Evolutionary conservation across 768 basidiomycete species (phyloP).

Genomic region (Hypholoma fasciculare): DNA sequence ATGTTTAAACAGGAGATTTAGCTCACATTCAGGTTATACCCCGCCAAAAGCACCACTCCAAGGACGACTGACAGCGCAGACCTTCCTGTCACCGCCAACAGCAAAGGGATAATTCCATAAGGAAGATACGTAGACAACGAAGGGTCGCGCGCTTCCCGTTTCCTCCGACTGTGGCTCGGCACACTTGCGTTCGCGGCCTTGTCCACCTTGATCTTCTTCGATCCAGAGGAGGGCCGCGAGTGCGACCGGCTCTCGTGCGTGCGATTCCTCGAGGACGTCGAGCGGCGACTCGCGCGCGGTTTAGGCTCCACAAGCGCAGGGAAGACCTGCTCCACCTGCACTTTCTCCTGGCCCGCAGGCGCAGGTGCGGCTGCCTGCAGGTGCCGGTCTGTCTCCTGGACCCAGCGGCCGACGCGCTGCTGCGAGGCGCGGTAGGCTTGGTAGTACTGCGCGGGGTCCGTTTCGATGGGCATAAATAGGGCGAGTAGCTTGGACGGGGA

Average conservation of each 20-base stretch:
- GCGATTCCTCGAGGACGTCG: constrained; percentile 10
- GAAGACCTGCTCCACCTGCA: neutral
- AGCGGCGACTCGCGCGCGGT: neutral
- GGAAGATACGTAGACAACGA: constrained; percentile 16
- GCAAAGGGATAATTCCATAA: constrained; percentile 22
- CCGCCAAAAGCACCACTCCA: constrained; percentile 18
- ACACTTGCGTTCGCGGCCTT: neutral
- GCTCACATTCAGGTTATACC: constrained; percentile 19
- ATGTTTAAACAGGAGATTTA: neutral
- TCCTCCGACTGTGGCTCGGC: neutral
- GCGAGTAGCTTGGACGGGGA: neutral
- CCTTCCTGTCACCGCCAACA: constrained; percentile 23
- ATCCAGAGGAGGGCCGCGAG: constrained; percentile 17
- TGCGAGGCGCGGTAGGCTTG: constrained; percentile 27
- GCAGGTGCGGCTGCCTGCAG: constrained; percentile 5
- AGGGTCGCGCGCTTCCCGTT: neutral
- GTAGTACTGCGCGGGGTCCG: constrained; percentile 24
- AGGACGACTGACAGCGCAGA: constrained; percentile 15
- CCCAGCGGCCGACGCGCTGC: constrained; percentile 28
- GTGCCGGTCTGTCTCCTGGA: constrained; percentile 21
- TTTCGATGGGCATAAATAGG: constrained; percentile 28
- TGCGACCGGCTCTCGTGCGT: constrained; percentile 12
- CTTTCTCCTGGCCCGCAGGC: neutral
- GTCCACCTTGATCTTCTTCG: constrained; percentile 11
- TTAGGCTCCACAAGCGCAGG: neutral